A percentile compares a stretch with the other conserved stretches of the same genome.
phyloP scores from a whole-genome alignment of 345 rosid species.

The Eucalyptus camaldulensis region DNA sequence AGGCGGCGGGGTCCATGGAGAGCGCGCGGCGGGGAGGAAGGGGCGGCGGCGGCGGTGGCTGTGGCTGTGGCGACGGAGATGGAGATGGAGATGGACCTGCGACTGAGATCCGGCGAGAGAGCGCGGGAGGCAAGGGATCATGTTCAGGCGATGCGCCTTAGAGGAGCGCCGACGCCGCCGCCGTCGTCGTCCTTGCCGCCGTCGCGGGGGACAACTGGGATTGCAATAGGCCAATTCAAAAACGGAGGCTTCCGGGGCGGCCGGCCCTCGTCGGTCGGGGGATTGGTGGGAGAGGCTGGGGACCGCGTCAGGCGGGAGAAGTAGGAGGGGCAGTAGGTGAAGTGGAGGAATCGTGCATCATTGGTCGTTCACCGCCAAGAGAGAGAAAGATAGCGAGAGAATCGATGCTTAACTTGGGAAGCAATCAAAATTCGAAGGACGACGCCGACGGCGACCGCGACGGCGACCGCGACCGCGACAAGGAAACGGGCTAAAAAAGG shows the following conservation, averaged over 20 bases:
- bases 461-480: neutral
- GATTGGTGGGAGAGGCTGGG: neutral
- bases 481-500: neutral
- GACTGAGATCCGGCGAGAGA: conserved; percentile 35
- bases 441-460: neutral
- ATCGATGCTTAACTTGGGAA: neutral
- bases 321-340: neutral
- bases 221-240: conserved; percentile 25
- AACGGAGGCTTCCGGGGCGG: neutral
- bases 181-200: neutral
- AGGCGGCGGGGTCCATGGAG: conserved; percentile 67
- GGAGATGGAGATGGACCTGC: conserved; percentile 30
- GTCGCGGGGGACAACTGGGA: neutral
- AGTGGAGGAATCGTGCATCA: neutral
- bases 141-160: conserved; percentile 22
- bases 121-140: conserved; percentile 23
- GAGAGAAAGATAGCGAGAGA: neutral
- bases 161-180: conserved; percentile 7
- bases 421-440: neutral
- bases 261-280: neutral
- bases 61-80: neutral
- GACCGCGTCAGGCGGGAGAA: neutral
- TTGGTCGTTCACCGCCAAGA: neutral
- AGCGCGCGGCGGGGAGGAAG: neutral
- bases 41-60: neutral